Percentiles rank a stretch among this genome's conserved stretches.
phyloP scores from a whole-genome alignment of 2,329 filamentous ascomycete species.

The Monilinia polystroma region DNA sequence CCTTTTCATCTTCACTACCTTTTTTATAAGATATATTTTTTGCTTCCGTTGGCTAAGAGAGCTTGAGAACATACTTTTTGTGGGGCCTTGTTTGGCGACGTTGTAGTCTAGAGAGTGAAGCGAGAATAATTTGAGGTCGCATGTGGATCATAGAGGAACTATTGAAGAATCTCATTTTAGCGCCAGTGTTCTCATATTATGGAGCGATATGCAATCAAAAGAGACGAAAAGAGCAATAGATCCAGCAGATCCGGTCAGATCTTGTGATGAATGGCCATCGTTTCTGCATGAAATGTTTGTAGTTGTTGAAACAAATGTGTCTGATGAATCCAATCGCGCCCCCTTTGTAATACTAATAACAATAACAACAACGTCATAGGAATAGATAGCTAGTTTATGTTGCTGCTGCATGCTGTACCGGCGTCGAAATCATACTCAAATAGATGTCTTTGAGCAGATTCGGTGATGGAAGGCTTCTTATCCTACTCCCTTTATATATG shows the following conservation, averaged over 20 bases:
- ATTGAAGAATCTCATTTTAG: neutral
- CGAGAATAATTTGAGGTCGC: neutral
- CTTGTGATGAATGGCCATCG: too few relatives aligned
- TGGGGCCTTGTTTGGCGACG: constrained; percentile 1
- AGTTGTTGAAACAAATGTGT: too few relatives aligned
- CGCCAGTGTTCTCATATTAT: neutral
- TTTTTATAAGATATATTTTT: neutral
- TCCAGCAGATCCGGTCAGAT: too few relatives aligned
- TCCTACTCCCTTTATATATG: neutral
- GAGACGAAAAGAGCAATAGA: too few relatives aligned
- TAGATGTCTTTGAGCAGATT: neutral
- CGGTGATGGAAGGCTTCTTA: neutral
- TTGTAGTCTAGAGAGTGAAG: neutral
- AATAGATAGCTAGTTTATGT: neutral
- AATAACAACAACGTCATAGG: too few relatives aligned
- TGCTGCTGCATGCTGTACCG: neutral
- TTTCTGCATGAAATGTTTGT: too few relatives aligned
- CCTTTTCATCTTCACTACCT: neutral
- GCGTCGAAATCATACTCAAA: too few relatives aligned
- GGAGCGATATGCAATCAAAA: too few relatives aligned
- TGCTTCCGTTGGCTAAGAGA: neutral
- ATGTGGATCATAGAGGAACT: neutral
- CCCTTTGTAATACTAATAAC: too few relatives aligned
- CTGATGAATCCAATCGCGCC: too few relatives aligned
- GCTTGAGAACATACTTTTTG: neutral